A percentile compares a stretch with the other conserved stretches of the same genome.
Evolutionary conservation across 495 filamentous ascomycete species (phyloP).

Genomic region (Hypoxylon trugodes): DNA sequence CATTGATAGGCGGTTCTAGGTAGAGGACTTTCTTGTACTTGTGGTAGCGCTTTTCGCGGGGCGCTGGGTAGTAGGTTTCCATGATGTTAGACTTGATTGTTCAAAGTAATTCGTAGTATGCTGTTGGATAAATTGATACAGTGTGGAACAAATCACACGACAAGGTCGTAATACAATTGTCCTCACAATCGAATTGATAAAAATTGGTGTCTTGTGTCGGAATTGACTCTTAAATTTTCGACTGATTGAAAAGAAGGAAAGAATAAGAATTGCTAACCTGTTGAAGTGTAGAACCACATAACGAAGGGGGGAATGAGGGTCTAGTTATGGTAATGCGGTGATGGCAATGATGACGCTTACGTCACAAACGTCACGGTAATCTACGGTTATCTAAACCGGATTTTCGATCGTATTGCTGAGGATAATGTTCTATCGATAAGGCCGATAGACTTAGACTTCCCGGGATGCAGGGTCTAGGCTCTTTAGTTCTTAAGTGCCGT

Average conservation of each 20-base stretch:
- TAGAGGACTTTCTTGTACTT: slow-evolving; percentile 58
- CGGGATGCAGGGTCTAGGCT: slow-evolving; percentile 16
- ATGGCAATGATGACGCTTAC: slow-evolving; percentile 3
- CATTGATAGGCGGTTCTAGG: slow-evolving; percentile 52
- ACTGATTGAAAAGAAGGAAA: no score
- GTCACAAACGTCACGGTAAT: slow-evolving; percentile 33
- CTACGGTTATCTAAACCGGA: slow-evolving; percentile 40
- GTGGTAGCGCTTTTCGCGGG: slow-evolving; percentile 43
- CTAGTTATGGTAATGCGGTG: slow-evolving; percentile 19
- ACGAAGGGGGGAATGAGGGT: slow-evolving; percentile 29
- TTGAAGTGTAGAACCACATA: slow-evolving; percentile 44
- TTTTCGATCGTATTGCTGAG: slow-evolving; percentile 23
- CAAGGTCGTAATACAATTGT: no score
- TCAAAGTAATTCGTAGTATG: slow-evolving; percentile 3
- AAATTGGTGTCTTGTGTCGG: no score
- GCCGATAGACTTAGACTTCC: no score
- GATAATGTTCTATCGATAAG: slow-evolving; percentile 30
- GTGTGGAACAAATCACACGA: no score
- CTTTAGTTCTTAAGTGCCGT: slow-evolving; percentile 12
- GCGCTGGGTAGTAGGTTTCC: slow-evolving; percentile 41
- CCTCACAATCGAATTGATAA: neutral
- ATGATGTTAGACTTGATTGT: slow-evolving; percentile 35
- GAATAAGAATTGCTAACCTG: slow-evolving; percentile 37
- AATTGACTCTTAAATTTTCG: no score
- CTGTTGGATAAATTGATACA: no score